Percentiles rank a stretch among this genome's conserved stretches.
These are phyloP conservation scores for Aspergillus glaucus DNA, from an alignment of 2,329 filamentous ascomycete species.

Conservation along the genomic window DNA sequence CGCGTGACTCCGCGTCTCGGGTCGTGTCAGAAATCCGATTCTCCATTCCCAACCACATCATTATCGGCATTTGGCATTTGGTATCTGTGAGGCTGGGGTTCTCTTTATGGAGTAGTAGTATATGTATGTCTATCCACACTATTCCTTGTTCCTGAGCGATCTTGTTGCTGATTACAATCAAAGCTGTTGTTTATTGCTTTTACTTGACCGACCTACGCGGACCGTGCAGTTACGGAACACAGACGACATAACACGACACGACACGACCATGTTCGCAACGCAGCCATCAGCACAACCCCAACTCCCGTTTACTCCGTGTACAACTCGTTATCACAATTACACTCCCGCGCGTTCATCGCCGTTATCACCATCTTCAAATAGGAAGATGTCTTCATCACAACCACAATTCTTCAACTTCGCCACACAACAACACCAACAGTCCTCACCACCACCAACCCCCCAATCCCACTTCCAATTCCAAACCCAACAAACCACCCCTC, in stretches of 20 bases:
- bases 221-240: neutral
- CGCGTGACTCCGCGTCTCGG: conserved; percentile 8
- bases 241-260: neutral
- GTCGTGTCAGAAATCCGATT: neutral
- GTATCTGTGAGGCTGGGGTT: neutral
- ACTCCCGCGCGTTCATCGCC: conserved; percentile 19
- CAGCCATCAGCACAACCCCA: conserved; percentile 12
- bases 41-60: neutral
- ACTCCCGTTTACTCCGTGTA: conserved; percentile 5
- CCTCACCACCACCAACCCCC: neutral
- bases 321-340: conserved; percentile 8
- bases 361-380: conserved; percentile 9
- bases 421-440: neutral
- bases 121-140: neutral
- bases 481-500: conserved; percentile 9
- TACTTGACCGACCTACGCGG: too few relatives aligned
- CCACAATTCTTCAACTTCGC: conserved; percentile 1
- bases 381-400: conserved; percentile 1
- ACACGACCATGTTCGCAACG: conserved; percentile 25
- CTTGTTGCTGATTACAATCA: neutral
- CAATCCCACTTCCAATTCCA: conserved; percentile 1
- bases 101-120: neutral
- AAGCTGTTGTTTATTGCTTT: too few relatives aligned
- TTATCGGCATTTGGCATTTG: neutral
- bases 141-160: neutral